phyloP scores from a whole-genome alignment of 2,329 filamentous ascomycete genomes.

The Penicillium decumbens region DNA sequence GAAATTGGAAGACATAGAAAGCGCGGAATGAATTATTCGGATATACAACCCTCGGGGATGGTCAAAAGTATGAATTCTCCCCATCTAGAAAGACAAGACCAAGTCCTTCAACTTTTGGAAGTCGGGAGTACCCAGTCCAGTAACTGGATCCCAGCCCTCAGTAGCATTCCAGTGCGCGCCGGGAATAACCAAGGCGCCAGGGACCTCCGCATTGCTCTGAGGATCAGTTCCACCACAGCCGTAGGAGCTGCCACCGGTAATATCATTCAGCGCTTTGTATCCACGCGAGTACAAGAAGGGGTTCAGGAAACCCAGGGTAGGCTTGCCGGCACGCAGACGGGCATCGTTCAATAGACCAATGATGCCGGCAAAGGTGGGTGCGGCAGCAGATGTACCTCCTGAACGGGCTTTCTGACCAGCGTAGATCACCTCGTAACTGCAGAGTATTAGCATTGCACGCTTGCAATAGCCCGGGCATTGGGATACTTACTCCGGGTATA shows the following conservation, averaged over 20 bases:
- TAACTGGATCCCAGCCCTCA: slow-evolving; percentile 41
- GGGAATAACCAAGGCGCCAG: slow-evolving; percentile 23
- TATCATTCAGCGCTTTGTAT: slow-evolving; percentile 49
- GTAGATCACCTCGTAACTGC: slow-evolving; percentile 15
- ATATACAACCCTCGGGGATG: too few species aligned
- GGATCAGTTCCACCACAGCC: slow-evolving; percentile 36
- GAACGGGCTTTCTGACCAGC: slow-evolving; percentile 7
- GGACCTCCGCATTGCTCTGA: slow-evolving; percentile 17
- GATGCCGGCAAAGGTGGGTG: slow-evolving; percentile 55
- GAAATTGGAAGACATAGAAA: too few species aligned
- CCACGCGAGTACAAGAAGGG: slow-evolving; percentile 52
- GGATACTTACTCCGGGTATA: slow-evolving; percentile 39
- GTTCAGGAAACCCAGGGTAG: slow-evolving; percentile 53
- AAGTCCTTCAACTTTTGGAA: slow-evolving; percentile 21
- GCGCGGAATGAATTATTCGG: too few species aligned
- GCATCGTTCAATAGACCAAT: slow-evolving; percentile 58
- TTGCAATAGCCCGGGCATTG: slow-evolving; percentile 34
- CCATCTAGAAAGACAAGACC: slow-evolving; percentile 10
- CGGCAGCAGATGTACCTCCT: slow-evolving; percentile 40
- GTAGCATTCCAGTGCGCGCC: slow-evolving; percentile 30
- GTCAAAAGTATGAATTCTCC: slow-evolving; percentile 3
- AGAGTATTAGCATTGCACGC: slow-evolving; percentile 4
- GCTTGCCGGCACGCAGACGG: slow-evolving; percentile 48
- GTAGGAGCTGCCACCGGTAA: slow-evolving; percentile 31
- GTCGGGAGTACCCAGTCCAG: slow-evolving; percentile 36